Base-by-base conservation (phyloP, 257 asterid genomes). In the Fraxinus cuspidata region DNA sequence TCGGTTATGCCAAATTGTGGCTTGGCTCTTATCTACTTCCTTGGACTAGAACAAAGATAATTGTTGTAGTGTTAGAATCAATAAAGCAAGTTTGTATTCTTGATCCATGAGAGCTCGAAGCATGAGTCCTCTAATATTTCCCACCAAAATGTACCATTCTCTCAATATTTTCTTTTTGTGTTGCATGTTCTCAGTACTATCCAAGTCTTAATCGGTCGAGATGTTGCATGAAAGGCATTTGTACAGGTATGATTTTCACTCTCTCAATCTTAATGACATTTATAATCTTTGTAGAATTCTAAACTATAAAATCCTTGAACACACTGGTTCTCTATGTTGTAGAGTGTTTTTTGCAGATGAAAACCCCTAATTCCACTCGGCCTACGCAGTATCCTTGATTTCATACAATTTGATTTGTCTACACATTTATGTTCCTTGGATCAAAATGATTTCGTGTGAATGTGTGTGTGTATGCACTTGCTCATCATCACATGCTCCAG, bases 321-420 rank as follows among this genome's bases (percentile, higher is more conserved):
- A 58, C 27, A 58, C 21, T 58, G 16, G 31, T 58, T 58, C 66
- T 21, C 77, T 82, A 69, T 73, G 35, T 82, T 79, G 49, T 81
- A 96, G 99, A 96, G 83, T 96, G 98, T 74, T 96, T 96, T 88
- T 85, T 93, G 90, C 97, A 93, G 91, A 96, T 93, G 98, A 96
- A 92, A 93, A 90, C 95, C 58, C 98, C 99, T 78, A 92, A 93
- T 85, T 89, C 98, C 34, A 82, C 94, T 23, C 90, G 92, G 80
- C 98, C 99, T n/a, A 93, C 97, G 37, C 98, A 96, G 98, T 96
- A 93, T 96, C 99, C 99, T 89, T 81, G 73, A 56, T 81, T 60
- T 76, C 19, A 60, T 9, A 35, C 37, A 6, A 37, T 29, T 40
- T 68, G 64, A 49, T 37, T 69, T 51, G 27, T 63, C 28, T 18